Conservation (phyloP, 345 rosid genomes). For the Dipteronia dyeriana region DNA sequence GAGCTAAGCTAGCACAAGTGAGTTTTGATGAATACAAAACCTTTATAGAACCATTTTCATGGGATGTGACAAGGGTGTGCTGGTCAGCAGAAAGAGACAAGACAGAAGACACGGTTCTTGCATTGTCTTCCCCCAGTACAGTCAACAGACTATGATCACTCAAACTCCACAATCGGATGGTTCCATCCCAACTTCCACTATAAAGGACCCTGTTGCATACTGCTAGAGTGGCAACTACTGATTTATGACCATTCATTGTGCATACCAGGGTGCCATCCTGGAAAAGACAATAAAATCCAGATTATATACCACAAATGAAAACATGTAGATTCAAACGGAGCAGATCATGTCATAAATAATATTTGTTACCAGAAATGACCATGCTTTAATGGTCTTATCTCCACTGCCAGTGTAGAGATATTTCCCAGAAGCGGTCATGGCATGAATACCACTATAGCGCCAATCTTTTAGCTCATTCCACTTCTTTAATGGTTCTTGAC, state of each 20-base stretch:
- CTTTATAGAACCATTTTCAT: slow-evolving; percentile 80
- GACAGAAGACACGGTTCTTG: slow-evolving; percentile 55
- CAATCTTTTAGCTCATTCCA: slow-evolving; percentile 94
- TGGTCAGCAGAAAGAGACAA: slow-evolving; percentile 52
- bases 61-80: slow-evolving; percentile 59
- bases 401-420: slow-evolving; percentile 87
- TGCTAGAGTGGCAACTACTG: slow-evolving; percentile 76
- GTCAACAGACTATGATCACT: slow-evolving; percentile 77
- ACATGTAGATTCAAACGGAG: background rate
- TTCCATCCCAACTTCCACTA: slow-evolving; percentile 98
- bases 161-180: slow-evolving; percentile 79
- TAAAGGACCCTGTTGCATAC: slow-evolving; percentile 66
- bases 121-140: slow-evolving; percentile 62
- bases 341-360: slow-evolving; percentile 8
- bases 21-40: slow-evolving; percentile 34
- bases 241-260: slow-evolving; percentile 85
- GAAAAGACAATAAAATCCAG: slow-evolving; percentile 12
- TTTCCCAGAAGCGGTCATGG: slow-evolving; percentile 62
- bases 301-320: slow-evolving; percentile 3
- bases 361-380: slow-evolving; percentile 70
- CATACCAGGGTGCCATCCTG: slow-evolving; percentile 74
- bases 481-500: slow-evolving; percentile 64
- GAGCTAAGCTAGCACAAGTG: slow-evolving; percentile 9
- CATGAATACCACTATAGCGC: slow-evolving; percentile 91
- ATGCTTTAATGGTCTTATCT: slow-evolving; percentile 82